Evolutionary conservation across 2,329 filamentous ascomycete genomes (phyloP).

Genomic region (Myotisia sp.): DNA sequence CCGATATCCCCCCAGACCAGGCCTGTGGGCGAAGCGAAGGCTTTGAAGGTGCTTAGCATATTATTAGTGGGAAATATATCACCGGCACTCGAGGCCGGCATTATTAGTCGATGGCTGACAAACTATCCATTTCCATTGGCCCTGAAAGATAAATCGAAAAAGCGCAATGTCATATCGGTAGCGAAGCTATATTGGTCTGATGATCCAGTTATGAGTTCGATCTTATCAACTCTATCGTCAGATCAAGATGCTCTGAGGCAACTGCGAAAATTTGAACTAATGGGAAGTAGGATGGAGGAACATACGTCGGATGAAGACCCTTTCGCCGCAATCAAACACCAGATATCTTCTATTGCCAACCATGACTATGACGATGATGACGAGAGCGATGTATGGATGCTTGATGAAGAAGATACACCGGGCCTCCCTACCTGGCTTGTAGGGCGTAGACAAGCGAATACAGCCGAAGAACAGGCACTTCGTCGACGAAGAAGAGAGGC

Average conservation of each 20-base stretch:
- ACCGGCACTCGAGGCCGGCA: conserved; percentile 45
- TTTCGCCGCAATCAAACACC: not conserved
- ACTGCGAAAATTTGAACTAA: conserved; percentile 29
- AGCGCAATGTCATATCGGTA: conserved; percentile 27
- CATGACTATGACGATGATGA: conserved; percentile 30
- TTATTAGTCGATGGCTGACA: conserved; percentile 60
- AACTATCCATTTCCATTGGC: conserved; percentile 55
- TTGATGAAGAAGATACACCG: conserved; percentile 39
- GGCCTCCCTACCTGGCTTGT: conserved; percentile 24
- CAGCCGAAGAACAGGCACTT: conserved; percentile 49
- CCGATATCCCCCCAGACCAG: conserved; percentile 28
- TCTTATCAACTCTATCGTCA: conserved; percentile 26
- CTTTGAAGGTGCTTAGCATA: conserved; percentile 42
- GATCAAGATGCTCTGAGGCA: conserved; percentile 28
- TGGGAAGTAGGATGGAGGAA: conserved; percentile 29
- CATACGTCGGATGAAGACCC: conserved; percentile 6
- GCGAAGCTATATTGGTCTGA: conserved; percentile 31
- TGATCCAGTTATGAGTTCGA: conserved; percentile 31
- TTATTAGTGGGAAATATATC: conserved; percentile 47
- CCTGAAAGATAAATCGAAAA: conserved; percentile 34
- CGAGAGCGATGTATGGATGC: conserved; percentile 39
- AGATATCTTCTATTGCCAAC: not conserved
- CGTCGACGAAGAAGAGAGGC: conserved; percentile 68
- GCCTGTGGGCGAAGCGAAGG: conserved; percentile 30
- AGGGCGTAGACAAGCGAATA: conserved; percentile 22